A percentile compares a stretch with the other conserved stretches of the same genome.
Conservation (phyloP, 345 rosid genomes). For the Clausena lansium region DNA sequence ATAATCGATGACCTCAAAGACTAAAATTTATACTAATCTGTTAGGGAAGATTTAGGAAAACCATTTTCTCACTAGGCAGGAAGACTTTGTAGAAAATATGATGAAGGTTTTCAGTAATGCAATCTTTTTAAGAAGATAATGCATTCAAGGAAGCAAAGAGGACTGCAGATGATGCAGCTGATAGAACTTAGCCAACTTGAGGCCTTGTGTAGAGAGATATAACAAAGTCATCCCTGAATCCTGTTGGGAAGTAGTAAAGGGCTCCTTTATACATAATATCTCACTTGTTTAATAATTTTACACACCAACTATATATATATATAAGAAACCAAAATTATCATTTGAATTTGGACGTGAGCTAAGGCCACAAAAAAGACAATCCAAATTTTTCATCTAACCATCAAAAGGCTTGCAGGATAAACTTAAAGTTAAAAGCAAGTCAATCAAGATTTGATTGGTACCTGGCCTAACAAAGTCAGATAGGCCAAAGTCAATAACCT, state of each 20-base stretch:
- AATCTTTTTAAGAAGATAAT: background rate
- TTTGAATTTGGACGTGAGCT: background rate
- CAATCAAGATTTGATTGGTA: slow-evolving; percentile 27
- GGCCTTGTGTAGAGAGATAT: background rate
- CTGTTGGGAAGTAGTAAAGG: background rate
- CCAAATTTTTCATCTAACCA: background rate
- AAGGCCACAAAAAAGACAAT: background rate
- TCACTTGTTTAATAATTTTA: background rate
- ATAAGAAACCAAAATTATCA: background rate
- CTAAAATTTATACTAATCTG: background rate
- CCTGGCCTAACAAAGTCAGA: slow-evolving; percentile 83
- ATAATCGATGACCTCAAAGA: background rate
- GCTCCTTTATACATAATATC: background rate
- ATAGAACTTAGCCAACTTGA: background rate
- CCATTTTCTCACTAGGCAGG: background rate
- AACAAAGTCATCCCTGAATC: background rate
- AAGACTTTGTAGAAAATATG: background rate
- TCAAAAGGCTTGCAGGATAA: background rate
- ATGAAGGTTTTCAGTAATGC: background rate
- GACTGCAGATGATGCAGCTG: background rate
- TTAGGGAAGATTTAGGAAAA: background rate
- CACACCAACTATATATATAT: background rate
- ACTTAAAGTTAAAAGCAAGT: background rate
- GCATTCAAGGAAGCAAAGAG: background rate
- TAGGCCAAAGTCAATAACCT: slow-evolving; percentile 93